Evolutionary conservation across 305 asterid species (phyloP).

Genomic region (Fraxinus paxiana): DNA sequence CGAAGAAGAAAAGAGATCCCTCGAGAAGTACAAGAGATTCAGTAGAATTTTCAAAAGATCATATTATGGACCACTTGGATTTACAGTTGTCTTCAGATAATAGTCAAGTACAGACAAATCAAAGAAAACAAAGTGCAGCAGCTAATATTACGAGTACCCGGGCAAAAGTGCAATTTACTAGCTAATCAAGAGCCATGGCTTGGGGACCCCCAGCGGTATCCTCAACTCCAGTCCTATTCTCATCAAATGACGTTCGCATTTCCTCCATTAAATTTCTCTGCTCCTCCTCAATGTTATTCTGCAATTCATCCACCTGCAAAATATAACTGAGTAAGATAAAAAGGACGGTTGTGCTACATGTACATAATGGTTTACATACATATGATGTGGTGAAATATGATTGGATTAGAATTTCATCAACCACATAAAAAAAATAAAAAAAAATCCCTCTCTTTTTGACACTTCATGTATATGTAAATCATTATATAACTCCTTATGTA

Average conservation of each 20-base stretch:
- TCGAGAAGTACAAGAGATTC: neutral
- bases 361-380: neutral
- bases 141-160: constrained; percentile 5
- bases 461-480: neutral
- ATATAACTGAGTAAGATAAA: constrained; percentile 12
- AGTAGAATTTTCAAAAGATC: neutral
- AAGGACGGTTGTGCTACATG: neutral
- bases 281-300: constrained; percentile 86
- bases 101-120: neutral
- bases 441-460: neutral
- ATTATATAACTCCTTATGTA: neutral
- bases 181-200: constrained; percentile 74
- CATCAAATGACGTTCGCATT: constrained; percentile 64
- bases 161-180: constrained; percentile 15
- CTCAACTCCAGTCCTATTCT: constrained; percentile 54
- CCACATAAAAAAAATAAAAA: neutral
- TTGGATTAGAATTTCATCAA: neutral
- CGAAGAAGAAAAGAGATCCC: neutral
- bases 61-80: neutral
- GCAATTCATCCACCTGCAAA: constrained; percentile 86
- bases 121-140: neutral
- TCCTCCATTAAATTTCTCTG: constrained; percentile 80
- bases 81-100: neutral
- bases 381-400: neutral
- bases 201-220: constrained; percentile 58